Conservation (phyloP, 2,329 filamentous ascomycete species). For the Verticillium albo-atrum region DNA sequence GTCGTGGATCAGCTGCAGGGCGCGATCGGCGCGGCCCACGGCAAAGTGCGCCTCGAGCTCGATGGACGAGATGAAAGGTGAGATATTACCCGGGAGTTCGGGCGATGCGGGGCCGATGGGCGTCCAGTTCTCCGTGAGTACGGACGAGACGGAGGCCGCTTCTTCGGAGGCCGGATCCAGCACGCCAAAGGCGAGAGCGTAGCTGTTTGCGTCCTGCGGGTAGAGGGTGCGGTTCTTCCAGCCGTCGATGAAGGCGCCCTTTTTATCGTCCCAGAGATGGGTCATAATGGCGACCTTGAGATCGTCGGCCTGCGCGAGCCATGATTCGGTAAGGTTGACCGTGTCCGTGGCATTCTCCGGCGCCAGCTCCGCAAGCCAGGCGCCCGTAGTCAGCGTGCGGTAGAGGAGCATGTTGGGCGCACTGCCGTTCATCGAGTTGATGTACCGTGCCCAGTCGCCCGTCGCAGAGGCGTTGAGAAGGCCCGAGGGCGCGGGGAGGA, state of each 20-base stretch:
- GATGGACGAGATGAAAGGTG: conserved; percentile 53
- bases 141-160: conserved; percentile 34
- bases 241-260: conserved; percentile 51
- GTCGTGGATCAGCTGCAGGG: conserved; percentile 49
- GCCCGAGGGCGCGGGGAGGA: conserved; percentile 15
- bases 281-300: conserved; percentile 40
- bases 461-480: conserved; percentile 42
- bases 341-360: conserved; percentile 29
- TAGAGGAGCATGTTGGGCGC: conserved; percentile 48
- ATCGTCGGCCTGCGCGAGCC: conserved; percentile 31
- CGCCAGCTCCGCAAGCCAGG: conserved; percentile 41
- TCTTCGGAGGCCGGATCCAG: conserved; percentile 24
- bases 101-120: conserved; percentile 50
- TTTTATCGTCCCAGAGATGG: conserved; percentile 41
- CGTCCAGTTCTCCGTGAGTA: conserved; percentile 48
- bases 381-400: conserved; percentile 48
- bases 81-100: conserved; percentile 53
- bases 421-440: conserved; percentile 38
- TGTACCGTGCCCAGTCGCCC: conserved; percentile 47
- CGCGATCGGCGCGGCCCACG: conserved; percentile 40
- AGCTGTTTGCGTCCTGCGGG: conserved; percentile 57
- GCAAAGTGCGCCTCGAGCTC: conserved; percentile 54
- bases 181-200: conserved; percentile 47
- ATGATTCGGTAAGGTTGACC: conserved; percentile 28
- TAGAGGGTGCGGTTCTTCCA: conserved; percentile 43